Evolutionary conservation across 2,329 filamentous ascomycete species (phyloP).

Genomic region (Thermomyces lanuginosus): DNA sequence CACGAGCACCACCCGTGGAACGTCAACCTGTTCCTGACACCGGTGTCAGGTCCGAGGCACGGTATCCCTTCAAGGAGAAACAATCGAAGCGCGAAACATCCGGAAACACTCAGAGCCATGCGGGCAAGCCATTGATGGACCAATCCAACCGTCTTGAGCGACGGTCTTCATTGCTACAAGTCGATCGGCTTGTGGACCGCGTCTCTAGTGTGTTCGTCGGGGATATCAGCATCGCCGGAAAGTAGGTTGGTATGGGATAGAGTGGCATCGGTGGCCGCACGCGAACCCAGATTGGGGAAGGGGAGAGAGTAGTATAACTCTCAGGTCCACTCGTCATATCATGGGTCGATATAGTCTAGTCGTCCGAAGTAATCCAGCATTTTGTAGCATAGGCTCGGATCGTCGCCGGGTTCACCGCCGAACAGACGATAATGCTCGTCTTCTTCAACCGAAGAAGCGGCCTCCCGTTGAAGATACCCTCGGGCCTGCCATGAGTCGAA

Average conservation of each 20-base stretch:
- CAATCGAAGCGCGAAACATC: too few relatives aligned
- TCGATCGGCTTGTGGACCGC: constrained; percentile 19
- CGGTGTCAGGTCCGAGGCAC: too few relatives aligned
- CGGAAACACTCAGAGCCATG: neutral
- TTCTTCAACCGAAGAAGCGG: constrained; percentile 18
- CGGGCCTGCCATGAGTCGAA: constrained; percentile 24
- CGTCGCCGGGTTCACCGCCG: constrained; percentile 29
- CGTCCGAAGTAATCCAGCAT: constrained; percentile 36
- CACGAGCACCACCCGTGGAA: constrained; percentile 22
- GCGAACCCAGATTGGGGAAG: too few relatives aligned
- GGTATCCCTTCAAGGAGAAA: too few relatives aligned
- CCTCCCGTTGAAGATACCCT: constrained; percentile 16
- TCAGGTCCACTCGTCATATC: constrained; percentile 1
- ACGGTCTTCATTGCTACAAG: constrained; percentile 29
- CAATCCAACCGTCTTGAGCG: constrained; percentile 16
- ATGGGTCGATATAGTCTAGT: constrained; percentile 30
- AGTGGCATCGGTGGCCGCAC: too few relatives aligned
- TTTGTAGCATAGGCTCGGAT: constrained; percentile 29
- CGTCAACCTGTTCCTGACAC: constrained; percentile 4
- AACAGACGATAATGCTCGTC: constrained; percentile 32
- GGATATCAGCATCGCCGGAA: neutral
- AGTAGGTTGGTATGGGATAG: too few relatives aligned
- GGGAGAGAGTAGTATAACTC: constrained; percentile 1
- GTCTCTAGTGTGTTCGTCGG: constrained; percentile 11
- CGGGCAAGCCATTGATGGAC: constrained; percentile 20